Percentiles rank a stretch among this genome's conserved stretches.
These are phyloP conservation scores for Nicotiana attenuata DNA, from an alignment of 257 asterid species.

Conservation along the genomic window DNA sequence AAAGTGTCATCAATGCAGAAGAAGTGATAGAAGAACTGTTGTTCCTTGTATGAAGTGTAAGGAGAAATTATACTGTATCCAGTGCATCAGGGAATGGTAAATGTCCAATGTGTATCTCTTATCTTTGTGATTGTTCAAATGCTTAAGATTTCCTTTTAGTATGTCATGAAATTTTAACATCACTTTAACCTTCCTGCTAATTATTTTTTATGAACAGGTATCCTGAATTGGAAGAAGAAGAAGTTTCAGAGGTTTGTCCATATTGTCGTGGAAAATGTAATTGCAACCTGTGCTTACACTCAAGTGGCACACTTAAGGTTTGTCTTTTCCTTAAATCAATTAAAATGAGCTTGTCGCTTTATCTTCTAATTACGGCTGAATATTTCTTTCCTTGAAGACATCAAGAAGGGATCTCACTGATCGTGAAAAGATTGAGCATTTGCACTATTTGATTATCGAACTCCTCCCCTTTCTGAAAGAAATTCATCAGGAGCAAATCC, in stretches of 20 bases:
- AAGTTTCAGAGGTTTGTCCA: constrained; percentile 65
- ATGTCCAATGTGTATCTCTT: constrained; percentile 8
- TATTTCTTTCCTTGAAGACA: constrained; percentile 37
- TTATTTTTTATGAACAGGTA: constrained; percentile 43
- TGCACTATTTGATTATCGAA: constrained; percentile 48
- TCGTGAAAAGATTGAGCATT: constrained; percentile 51
- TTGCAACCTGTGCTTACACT: constrained; percentile 78
- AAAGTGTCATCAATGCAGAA: constrained; percentile 71
- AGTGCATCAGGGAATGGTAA: constrained; percentile 77
- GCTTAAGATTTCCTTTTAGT: background rate
- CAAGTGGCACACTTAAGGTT: constrained; percentile 53
- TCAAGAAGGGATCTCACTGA: constrained; percentile 47
- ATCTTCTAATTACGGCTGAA: constrained; percentile 18
- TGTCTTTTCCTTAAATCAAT: constrained; percentile 17
- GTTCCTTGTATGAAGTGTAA: constrained; percentile 68
- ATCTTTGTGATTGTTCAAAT: background rate
- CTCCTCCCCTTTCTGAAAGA: constrained; percentile 60
- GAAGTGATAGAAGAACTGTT: constrained; percentile 48
- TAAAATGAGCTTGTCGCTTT: background rate
- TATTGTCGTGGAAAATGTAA: constrained; percentile 72
- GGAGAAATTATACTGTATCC: constrained; percentile 47
- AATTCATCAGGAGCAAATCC: constrained; percentile 59
- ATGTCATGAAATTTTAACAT: background rate
- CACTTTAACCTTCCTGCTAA: background rate
- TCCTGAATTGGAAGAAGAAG: constrained; percentile 51